These are phyloP conservation scores for Rhinocladiella mackenziei DNA, from an alignment of 2,329 filamentous ascomycete species.

Conservation along the genomic window DNA sequence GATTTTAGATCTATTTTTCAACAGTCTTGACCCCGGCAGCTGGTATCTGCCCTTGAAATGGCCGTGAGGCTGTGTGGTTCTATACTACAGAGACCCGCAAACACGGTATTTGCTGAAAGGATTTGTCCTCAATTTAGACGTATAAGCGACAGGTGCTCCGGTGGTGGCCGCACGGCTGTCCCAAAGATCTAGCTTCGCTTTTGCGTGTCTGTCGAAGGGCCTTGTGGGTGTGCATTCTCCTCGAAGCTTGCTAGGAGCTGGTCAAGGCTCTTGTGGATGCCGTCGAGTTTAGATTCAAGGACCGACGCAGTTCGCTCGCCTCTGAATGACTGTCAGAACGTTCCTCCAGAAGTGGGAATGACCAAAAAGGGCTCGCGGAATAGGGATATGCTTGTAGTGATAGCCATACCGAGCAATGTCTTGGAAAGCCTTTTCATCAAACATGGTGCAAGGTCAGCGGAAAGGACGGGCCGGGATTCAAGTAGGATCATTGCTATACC, in stretches of 20 bases:
- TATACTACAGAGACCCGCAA: neutral
- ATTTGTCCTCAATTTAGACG: too few species aligned
- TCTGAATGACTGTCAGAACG: slow-evolving; percentile 32
- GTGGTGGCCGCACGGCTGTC: too few species aligned
- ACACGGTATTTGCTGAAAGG: too few species aligned
- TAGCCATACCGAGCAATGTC: slow-evolving; percentile 32
- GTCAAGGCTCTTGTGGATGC: slow-evolving; percentile 54
- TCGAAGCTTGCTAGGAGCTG: slow-evolving; percentile 48
- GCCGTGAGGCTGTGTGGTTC: slow-evolving; percentile 10
- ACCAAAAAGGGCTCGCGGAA: too few species aligned
- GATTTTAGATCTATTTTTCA: slow-evolving; percentile 46
- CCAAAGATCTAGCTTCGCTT: slow-evolving; percentile 24
- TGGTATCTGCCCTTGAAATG: too few species aligned
- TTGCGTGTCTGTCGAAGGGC: slow-evolving; percentile 16
- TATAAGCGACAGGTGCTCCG: too few species aligned
- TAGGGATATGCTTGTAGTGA: too few species aligned
- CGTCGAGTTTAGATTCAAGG: slow-evolving; percentile 52
- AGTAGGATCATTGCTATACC: slow-evolving; percentile 11
- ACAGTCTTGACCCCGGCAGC: slow-evolving; percentile 9
- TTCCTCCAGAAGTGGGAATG: slow-evolving; percentile 1
- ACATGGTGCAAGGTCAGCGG: slow-evolving; percentile 8
- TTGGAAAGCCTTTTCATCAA: slow-evolving; percentile 33
- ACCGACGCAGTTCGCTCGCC: slow-evolving; percentile 55
- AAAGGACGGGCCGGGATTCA: neutral
- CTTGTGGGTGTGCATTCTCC: slow-evolving; percentile 31